These are phyloP conservation scores for Didymosphaeria variabile DNA, from an alignment of 2,329 filamentous ascomycete genomes.

Conservation along the genomic window DNA sequence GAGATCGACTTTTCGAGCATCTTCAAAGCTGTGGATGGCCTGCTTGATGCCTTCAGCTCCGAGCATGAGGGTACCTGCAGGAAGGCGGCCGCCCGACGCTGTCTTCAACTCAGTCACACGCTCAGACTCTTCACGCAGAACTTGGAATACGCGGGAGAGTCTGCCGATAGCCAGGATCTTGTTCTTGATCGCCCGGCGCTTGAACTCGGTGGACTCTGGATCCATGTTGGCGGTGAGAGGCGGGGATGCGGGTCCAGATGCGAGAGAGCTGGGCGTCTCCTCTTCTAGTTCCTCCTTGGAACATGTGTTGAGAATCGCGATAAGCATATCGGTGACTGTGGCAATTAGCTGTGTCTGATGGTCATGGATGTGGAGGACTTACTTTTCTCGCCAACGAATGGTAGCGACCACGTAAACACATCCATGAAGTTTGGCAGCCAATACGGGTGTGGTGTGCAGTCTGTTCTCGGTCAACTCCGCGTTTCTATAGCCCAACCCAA, in stretches of 20 bases:
- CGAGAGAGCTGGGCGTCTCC: slow-evolving; percentile 78
- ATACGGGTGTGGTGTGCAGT: slow-evolving; percentile 98
- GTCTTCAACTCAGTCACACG: slow-evolving; percentile 98
- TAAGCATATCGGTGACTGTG: slow-evolving; percentile 92
- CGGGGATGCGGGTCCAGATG: slow-evolving; percentile 78
- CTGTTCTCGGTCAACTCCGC: slow-evolving; percentile 32
- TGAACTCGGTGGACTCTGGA: slow-evolving; percentile 89
- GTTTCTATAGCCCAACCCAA: not conserved
- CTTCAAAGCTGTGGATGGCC: slow-evolving; percentile 95
- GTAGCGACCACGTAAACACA: slow-evolving; percentile 99
- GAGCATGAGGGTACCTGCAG: slow-evolving; percentile 95
- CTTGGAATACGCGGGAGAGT: slow-evolving; percentile 97
- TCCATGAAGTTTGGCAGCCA: slow-evolving; percentile 99
- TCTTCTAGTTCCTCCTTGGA: slow-evolving; percentile 97
- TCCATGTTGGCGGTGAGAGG: slow-evolving; percentile 70
- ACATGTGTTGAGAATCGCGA: slow-evolving; percentile 96
- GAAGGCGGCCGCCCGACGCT: slow-evolving; percentile 88
- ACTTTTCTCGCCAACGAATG: slow-evolving; percentile 95
- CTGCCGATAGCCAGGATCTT: slow-evolving; percentile 98
- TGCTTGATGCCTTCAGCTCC: slow-evolving; percentile 99
- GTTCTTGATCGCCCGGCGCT: slow-evolving; percentile 98
- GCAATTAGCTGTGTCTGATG: slow-evolving; percentile 28
- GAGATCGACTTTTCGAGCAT: slow-evolving; percentile 94
- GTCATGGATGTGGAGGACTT: slow-evolving; percentile 15
- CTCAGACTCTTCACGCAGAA: slow-evolving; percentile 96